Evolutionary conservation across 2,329 filamentous ascomycete genomes (phyloP).

Genomic region (Coniochaeta sp.): DNA sequence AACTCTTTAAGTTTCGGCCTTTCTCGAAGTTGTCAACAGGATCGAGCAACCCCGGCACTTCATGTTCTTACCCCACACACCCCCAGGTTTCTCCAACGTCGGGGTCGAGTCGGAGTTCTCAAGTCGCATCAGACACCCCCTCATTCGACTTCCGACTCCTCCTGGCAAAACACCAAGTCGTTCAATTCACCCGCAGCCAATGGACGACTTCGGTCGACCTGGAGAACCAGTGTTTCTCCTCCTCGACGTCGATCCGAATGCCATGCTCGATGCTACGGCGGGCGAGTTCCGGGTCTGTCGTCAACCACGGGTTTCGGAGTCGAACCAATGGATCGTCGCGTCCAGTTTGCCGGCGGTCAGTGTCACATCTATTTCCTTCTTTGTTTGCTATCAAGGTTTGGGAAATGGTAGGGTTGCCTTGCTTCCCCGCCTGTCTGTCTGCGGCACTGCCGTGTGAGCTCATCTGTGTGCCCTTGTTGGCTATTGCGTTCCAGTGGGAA

Average conservation of each 20-base stretch:
- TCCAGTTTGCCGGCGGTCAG: neutral
- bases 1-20: no score
- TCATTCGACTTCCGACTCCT: neutral
- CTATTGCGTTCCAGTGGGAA: conserved; percentile 5
- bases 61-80: conserved; percentile 1
- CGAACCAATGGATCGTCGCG: neutral
- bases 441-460: neutral
- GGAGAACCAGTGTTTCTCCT: neutral
- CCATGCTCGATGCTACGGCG: neutral
- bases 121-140: neutral
- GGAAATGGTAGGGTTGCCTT: neutral
- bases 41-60: no score
- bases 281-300: neutral
- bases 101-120: neutral
- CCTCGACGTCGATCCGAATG: neutral
- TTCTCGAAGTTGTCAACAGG: no score
- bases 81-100: neutral
- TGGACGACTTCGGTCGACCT: neutral
- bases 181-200: neutral
- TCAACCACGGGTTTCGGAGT: neutral
- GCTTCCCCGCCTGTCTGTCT: neutral
- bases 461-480: neutral
- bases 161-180: neutral
- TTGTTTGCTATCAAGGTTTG: neutral
- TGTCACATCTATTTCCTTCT: neutral